These are phyloP conservation scores for Cordyceps sp. DNA, from an alignment of 2,329 filamentous ascomycete genomes.

Conservation along the genomic window DNA sequence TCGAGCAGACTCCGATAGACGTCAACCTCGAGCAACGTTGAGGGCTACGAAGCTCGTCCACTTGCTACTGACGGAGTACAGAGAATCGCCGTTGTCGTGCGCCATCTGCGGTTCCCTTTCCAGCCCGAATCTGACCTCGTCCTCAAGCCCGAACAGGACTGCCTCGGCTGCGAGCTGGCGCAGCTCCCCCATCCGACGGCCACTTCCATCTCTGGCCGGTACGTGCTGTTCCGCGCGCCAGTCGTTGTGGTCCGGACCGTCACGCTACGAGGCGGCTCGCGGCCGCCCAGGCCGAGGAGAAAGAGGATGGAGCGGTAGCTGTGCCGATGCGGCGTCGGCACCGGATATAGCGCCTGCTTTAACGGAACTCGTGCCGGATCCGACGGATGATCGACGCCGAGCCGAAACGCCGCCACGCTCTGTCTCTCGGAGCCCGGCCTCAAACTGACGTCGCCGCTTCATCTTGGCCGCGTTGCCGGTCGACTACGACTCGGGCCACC, in stretches of 20 bases:
- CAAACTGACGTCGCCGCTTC: background rate
- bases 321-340: background rate
- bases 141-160: background rate
- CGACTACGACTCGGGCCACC: background rate
- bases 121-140: background rate
- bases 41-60: conserved; percentile 1
- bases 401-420: background rate
- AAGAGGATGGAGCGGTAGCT: background rate
- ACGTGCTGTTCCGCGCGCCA: background rate
- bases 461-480: background rate
- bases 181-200: background rate
- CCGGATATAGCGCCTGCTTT: background rate
- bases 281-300: background rate
- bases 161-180: background rate
- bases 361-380: background rate
- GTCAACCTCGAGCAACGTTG: background rate
- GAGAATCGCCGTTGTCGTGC: background rate
- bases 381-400: background rate
- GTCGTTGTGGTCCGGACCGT: background rate
- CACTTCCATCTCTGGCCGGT: background rate
- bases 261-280: background rate
- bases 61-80: conserved; percentile 1
- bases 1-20: background rate
- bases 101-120: background rate
- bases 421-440: background rate